Evolutionary conservation across 164 flowering plant genomes (phyloP).

Genomic region (Vitis labrusca): DNA sequence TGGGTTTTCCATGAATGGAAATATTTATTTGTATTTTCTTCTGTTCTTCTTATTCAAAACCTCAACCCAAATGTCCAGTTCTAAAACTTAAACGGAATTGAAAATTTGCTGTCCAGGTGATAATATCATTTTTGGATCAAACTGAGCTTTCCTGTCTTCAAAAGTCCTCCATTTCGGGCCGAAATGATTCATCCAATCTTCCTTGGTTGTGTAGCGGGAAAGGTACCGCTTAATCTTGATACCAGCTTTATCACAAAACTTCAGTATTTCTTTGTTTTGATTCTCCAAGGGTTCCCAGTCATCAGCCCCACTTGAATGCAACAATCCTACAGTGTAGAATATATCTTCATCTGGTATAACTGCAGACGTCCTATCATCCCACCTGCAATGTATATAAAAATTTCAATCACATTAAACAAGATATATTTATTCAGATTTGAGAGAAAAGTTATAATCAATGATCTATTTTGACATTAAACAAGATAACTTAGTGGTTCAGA

Average conservation of each 20-base stretch:
- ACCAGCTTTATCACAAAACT: conserved; percentile 46
- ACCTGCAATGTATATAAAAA: conserved; percentile 41
- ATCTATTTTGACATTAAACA: too few relatives aligned
- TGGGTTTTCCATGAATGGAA: too few relatives aligned
- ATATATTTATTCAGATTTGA: too few relatives aligned
- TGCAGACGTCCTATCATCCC: conserved; percentile 76
- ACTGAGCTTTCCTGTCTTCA: conserved; percentile 47
- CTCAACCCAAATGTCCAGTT: too few relatives aligned
- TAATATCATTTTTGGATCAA: conserved; percentile 73
- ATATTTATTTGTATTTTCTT: too few relatives aligned
- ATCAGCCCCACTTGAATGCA: conserved; percentile 48
- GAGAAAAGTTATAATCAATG: too few relatives aligned
- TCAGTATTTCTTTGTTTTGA: conserved; percentile 55
- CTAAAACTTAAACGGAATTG: conserved; percentile 17
- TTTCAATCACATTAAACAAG: not conserved
- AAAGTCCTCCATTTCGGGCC: conserved; percentile 74
- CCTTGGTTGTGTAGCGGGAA: conserved; percentile 43
- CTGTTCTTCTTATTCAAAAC: too few relatives aligned
- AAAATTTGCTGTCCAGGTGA: conserved; percentile 84
- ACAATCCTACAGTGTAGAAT: conserved; percentile 69
- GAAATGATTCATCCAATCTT: conserved; percentile 73
- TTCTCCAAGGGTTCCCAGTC: conserved; percentile 42
- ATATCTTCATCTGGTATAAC: conserved; percentile 74
- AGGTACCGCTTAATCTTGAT: conserved; percentile 69
- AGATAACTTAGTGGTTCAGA: not conserved